Percentiles rank a stretch among this genome's conserved stretches.
These are phyloP conservation scores for Trichaptum fuscoviolaceum DNA, from an alignment of 768 basidiomycete species.

Conservation along the genomic window DNA sequence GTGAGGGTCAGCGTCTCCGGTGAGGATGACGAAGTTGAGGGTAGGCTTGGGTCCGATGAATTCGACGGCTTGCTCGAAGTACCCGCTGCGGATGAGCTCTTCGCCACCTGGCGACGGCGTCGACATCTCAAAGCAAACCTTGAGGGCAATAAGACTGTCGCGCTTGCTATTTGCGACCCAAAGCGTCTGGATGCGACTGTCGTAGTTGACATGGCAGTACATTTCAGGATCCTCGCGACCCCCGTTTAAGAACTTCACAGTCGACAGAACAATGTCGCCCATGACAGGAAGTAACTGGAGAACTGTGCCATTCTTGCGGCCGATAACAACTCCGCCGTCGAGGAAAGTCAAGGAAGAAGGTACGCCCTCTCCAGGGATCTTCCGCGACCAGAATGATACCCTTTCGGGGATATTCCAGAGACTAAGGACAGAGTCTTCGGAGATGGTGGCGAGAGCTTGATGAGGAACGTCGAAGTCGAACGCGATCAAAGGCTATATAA, in stretches of 20 bases:
- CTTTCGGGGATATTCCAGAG: slow-evolving; percentile 80
- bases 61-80: slow-evolving; percentile 79
- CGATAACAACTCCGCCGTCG: slow-evolving; percentile 80
- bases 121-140: slow-evolving; percentile 59
- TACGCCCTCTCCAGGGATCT: slow-evolving; percentile 71
- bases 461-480: slow-evolving; percentile 82
- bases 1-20: slow-evolving; percentile 75
- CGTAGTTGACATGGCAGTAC: slow-evolving; percentile 86
- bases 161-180: slow-evolving; percentile 86
- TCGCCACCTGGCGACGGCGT: slow-evolving; percentile 49
- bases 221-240: slow-evolving; percentile 71
- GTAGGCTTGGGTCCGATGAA: slow-evolving; percentile 80
- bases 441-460: slow-evolving; percentile 74
- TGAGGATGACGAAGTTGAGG: slow-evolving; percentile 85
- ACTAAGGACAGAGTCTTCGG: slow-evolving; percentile 74
- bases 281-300: slow-evolving; percentile 79
- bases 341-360: slow-evolving; percentile 84
- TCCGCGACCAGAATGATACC: slow-evolving; percentile 68
- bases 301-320: slow-evolving; percentile 78
- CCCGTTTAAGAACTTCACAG: slow-evolving; percentile 72
- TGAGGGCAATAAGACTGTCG: slow-evolving; percentile 79
- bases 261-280: slow-evolving; percentile 68
- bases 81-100: slow-evolving; percentile 50
- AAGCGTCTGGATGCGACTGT: slow-evolving; percentile 77
- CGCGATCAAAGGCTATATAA: slow-evolving; percentile 64